phyloP scores from a whole-genome alignment of 169 alveolate species.

The Eimeria sp. region DNA sequence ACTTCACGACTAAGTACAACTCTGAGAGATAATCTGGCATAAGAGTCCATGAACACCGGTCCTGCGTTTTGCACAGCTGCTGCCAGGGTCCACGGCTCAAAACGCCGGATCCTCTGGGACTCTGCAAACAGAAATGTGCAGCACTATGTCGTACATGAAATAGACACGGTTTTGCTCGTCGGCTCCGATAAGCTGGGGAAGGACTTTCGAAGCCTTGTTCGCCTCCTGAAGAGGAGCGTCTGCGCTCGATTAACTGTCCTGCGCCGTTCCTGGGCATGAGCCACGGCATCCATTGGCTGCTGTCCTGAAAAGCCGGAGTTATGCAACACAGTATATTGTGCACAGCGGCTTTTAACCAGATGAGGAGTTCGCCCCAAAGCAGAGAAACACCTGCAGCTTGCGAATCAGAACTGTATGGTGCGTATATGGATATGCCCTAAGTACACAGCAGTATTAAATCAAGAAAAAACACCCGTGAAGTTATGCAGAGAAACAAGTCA shows the following conservation, averaged over 20 bases:
- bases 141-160: neutral
- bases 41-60: neutral
- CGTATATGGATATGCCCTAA: neutral
- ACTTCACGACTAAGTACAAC: neutral
- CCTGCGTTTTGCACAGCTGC: neutral
- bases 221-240: conserved; percentile 73
- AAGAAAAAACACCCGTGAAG: neutral
- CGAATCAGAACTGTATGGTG: neutral
- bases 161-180: conserved; percentile 34
- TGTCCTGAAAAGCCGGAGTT: neutral
- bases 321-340: neutral
- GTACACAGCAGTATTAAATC: neutral
- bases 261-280: conserved; percentile 70
- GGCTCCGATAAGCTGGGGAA: conserved; percentile 65
- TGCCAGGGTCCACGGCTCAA: neutral
- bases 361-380: neutral
- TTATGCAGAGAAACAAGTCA: neutral
- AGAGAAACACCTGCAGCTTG: neutral
- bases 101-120: neutral
- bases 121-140: neutral
- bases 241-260: conserved; percentile 46
- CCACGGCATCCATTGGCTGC: conserved; percentile 7
- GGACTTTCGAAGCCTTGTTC: conserved; percentile 38
- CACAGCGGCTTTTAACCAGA: neutral
- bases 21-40: neutral